Evolutionary conservation across 257 asterid genomes (phyloP), one percentile per base, ranked within the genome.

Genomic region (Nicotiana noctiflora): DNA sequence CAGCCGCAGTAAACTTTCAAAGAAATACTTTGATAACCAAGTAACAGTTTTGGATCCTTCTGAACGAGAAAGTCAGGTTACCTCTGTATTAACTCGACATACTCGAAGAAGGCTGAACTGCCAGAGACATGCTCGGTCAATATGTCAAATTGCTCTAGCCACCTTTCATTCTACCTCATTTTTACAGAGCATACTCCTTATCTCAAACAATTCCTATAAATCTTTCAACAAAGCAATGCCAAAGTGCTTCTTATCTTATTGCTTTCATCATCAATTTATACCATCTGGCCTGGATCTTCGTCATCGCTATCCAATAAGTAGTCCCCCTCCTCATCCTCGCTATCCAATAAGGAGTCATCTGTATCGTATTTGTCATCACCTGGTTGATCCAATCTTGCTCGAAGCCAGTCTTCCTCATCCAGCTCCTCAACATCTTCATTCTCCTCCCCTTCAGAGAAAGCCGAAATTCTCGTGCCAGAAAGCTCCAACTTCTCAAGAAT

Each of bases 401-500:
- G 66, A 55, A 70, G 40, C 88, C 86, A 63, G 77, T 79, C 90
- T 21, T 64, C 89, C 4, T 86, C 88, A 25, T 77, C 85, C 29
- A 82, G 61, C 44, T 80, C 75, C 27, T 86, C 91, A 23, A 83
- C 88, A 44, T 83, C 85, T 21, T 86, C 86, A 18, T 86, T 90
- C 59, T 89, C 93, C 76, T 92, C 97, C 57, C 94, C 94, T 86
- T 93, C 98, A 6, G 93, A 90, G 89, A 94, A 93, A 1, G 88
- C 88, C 1, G 97, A 92, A 83, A 83, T 84, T 76, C 88, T 84
- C 55, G 81, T 61, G 31, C 90, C 86, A 81, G 81, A 80, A 27
- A 84, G 80, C 79, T 79, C 89, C 81, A 75, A 60, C n/a, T 82
- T 70, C 51, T 85, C 90, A 12, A 86, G 80, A 31, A 88, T 76